Conservation (phyloP, 2,329 filamentous ascomycete genomes). For the Ophiocordyceps australis region DNA sequence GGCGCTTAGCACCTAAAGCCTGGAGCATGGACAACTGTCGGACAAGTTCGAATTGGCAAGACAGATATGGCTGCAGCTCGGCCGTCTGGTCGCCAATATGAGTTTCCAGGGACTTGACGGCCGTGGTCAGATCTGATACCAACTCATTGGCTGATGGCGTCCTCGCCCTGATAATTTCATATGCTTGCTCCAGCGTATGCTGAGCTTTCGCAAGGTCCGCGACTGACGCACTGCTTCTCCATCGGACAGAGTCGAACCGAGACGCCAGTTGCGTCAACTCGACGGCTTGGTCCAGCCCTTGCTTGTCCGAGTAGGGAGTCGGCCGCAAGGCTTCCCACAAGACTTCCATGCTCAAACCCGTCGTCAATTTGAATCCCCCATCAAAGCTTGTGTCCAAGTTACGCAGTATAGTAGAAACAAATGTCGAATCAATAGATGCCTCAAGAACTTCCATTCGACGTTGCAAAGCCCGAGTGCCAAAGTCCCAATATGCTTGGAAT, state of each 20-base stretch:
- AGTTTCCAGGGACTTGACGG: conserved; percentile 32
- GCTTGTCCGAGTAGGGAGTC: conserved; percentile 26
- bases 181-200: conserved; percentile 34
- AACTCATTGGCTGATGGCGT: conserved; percentile 24
- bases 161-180: conserved; percentile 28
- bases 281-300: conserved; percentile 24
- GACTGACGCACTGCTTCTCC: conserved; percentile 34
- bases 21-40: conserved; percentile 31
- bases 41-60: conserved; percentile 35
- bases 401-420: conserved; percentile 20
- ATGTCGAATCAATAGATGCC: conserved; percentile 11
- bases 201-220: conserved; percentile 33
- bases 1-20: conserved; percentile 1
- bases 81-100: conserved; percentile 21
- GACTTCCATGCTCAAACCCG: conserved; percentile 62
- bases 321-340: conserved; percentile 63
- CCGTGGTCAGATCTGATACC: conserved; percentile 26
- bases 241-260: conserved; percentile 42
- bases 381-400: conserved; percentile 40
- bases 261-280: conserved; percentile 36
- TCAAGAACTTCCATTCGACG: conserved; percentile 9
- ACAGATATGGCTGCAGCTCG: conserved; percentile 29
- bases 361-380: conserved; percentile 52
- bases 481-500: conserved; percentile 43
- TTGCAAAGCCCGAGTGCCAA: conserved; percentile 26